These are phyloP conservation scores for Neoscytalidium dimidiatum DNA, from an alignment of 2,329 filamentous ascomycete species.

Conservation along the genomic window DNA sequence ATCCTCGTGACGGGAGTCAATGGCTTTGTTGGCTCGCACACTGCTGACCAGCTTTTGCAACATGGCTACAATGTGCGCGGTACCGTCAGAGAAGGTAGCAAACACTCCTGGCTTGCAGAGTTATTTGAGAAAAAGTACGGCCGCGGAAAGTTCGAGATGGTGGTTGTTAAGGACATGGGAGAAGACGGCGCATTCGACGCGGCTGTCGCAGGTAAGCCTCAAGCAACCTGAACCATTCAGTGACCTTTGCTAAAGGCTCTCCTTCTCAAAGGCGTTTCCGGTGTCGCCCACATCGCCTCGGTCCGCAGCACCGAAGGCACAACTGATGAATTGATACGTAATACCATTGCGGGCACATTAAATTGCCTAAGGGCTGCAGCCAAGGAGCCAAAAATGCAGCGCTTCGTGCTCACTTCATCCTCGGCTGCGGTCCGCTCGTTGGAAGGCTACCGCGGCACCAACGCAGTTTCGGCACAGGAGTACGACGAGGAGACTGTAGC, in stretches of 20 bases:
- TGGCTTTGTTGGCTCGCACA: slow-evolving; percentile 36
- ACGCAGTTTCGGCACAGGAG: too few relatives aligned
- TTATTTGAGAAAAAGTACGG: slow-evolving; percentile 31
- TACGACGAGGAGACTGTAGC: too few relatives aligned
- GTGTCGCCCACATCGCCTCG: slow-evolving; percentile 50
- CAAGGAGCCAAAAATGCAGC: slow-evolving; percentile 43
- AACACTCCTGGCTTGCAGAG: slow-evolving; percentile 31
- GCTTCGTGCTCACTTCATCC: slow-evolving; percentile 49
- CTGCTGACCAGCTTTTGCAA: slow-evolving; percentile 33
- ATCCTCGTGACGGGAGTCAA: slow-evolving; percentile 39
- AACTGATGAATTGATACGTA: not conserved
- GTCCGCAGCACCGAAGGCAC: slow-evolving; percentile 41
- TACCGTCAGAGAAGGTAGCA: slow-evolving; percentile 30
- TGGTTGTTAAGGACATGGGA: slow-evolving; percentile 32
- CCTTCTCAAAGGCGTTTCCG: slow-evolving; percentile 43
- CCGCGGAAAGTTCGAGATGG: slow-evolving; percentile 28
- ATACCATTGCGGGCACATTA: slow-evolving; percentile 38
- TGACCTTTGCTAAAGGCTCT: too few relatives aligned
- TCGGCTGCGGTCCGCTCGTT: slow-evolving; percentile 37
- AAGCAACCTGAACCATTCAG: not conserved
- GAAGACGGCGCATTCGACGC: slow-evolving; percentile 29
- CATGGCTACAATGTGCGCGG: slow-evolving; percentile 38
- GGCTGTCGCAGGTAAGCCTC: slow-evolving; percentile 25
- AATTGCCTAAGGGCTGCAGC: slow-evolving; percentile 45
- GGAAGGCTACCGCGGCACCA: slow-evolving; percentile 29